Evolutionary conservation across 139 green algal genomes (phyloP), one percentile per base, ranked within the genome.

Genomic region (Auxenochlorella protothecoides): DNA sequence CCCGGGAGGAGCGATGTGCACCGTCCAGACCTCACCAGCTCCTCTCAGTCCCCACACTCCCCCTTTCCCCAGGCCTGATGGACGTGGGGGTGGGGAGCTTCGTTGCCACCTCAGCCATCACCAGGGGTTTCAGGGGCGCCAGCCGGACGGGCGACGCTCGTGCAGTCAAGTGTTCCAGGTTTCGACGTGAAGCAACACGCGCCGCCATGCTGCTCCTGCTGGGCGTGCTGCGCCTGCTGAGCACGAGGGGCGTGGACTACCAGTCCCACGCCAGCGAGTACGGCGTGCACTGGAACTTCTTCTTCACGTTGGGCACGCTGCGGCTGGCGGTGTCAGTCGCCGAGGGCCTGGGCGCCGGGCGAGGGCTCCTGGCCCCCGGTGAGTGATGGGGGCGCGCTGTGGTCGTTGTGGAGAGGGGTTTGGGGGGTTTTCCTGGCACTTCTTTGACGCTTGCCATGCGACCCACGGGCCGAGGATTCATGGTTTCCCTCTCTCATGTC

Each of bases 251-350:
- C 0, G 60, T 88, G 0, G 84, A 81, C 60, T 97, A 97, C 73
- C 81, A 93, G 74, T 74, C 84, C 63, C 86, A 91, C 54, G 85
- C 88, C 10, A 81, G 85, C 27, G 91, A 98, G 84, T 97, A 98
- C 78, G 92, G 93, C 5, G 75, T 86, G 68, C 86, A 97, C 74
- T 98, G 93, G 93, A 98, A 98, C 81, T 98, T 98, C 75, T 98
- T 98, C 79, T 75, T 87, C 68, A 97, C 92, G 8, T 79, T 97
- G 5, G 92, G 90, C 0, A 80, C 70, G n/a, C 79, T 96, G 13
- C 72, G 67, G 5, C 63, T 84, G 59, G 55, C 85, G 61, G 27
- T 1, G 27, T 44, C 27, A 44, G 27, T 1, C 27, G 27, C 1
- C 27, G 27, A 44, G 27, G 27, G 27, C 27, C 27, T 44, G 27